Evolutionary conservation across 1,284 basidiomycete species (phyloP).

Genomic region (Cutaneotrichosporon sp.): DNA sequence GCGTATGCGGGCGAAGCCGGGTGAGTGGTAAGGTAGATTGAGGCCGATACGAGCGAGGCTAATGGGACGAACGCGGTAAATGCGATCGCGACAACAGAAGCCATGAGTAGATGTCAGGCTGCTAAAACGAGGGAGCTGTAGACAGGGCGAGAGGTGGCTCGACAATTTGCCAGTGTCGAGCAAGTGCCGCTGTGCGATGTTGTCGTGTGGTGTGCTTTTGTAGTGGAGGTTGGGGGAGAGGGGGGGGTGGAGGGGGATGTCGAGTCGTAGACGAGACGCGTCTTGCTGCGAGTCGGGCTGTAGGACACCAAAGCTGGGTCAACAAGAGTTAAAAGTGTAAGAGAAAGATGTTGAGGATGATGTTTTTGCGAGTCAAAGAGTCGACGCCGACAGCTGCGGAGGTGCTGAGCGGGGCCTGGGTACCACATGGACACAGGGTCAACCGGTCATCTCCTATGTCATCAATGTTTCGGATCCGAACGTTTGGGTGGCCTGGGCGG

Average conservation of each 20-base stretch:
- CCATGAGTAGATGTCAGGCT: neutral
- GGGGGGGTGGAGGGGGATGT: neutral
- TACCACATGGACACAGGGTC: too few species aligned
- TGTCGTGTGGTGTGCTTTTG: too few species aligned
- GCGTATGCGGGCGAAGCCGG: slow-evolving; percentile 28
- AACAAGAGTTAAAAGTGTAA: too few species aligned
- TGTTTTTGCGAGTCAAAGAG: too few species aligned
- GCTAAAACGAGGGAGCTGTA: neutral
- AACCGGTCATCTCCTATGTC: too few species aligned
- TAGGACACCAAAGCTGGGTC: too few species aligned
- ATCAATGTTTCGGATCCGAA: too few species aligned
- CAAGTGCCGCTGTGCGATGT: too few species aligned
- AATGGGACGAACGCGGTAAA: slow-evolving; percentile 35
- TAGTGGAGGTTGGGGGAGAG: neutral
- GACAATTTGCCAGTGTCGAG: too few species aligned
- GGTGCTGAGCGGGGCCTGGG: neutral
- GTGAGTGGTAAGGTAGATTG: slow-evolving; percentile 35
- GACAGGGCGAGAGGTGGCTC: too few species aligned
- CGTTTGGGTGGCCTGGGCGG: too few species aligned
- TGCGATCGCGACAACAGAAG: slow-evolving; percentile 19
- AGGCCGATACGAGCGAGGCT: slow-evolving; percentile 31
- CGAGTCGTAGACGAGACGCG: neutral
- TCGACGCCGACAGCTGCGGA: slow-evolving; percentile 1
- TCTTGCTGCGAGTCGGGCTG: neutral
- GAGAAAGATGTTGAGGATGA: too few species aligned